phyloP scores from a whole-genome alignment of 495 filamentous ascomycete species.

The Daldinia vernicosa region DNA sequence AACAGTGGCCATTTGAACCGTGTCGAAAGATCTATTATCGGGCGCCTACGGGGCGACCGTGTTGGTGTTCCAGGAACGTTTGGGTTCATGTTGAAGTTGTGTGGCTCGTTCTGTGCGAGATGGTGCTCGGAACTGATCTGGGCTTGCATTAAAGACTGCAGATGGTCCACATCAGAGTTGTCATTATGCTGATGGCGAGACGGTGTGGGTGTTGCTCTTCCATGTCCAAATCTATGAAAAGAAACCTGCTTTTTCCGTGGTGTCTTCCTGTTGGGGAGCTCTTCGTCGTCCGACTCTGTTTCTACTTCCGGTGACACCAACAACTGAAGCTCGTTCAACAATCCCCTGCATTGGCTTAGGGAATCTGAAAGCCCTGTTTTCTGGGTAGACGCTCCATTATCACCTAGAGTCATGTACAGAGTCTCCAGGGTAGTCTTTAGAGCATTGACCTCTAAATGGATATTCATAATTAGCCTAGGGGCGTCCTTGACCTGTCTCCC shows the following conservation, averaged over 20 bases:
- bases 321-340: constrained; percentile 13
- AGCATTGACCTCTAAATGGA: constrained; percentile 17
- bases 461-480: constrained; percentile 7
- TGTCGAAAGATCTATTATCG: not conserved
- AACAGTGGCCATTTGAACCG: constrained; percentile 26
- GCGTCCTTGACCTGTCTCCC: constrained; percentile 27
- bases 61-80: not conserved
- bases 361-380: constrained; percentile 3
- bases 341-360: constrained; percentile 5
- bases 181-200: not conserved
- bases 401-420: constrained; percentile 5
- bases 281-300: not conserved
- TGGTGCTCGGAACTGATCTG: not conserved
- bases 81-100: not conserved
- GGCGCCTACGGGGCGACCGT: not conserved
- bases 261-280: not conserved
- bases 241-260: not conserved
- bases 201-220: not conserved
- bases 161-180: not conserved
- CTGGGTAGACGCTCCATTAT: not conserved
- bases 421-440: constrained; percentile 19
- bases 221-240: not conserved
- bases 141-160: not conserved
- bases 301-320: constrained; percentile 11
- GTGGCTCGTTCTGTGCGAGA: not conserved